Evolutionary conservation across 306 rosid genomes (phyloP), one percentile per base, ranked within the genome.

Genomic region (Oxytropis ochrocephala): DNA sequence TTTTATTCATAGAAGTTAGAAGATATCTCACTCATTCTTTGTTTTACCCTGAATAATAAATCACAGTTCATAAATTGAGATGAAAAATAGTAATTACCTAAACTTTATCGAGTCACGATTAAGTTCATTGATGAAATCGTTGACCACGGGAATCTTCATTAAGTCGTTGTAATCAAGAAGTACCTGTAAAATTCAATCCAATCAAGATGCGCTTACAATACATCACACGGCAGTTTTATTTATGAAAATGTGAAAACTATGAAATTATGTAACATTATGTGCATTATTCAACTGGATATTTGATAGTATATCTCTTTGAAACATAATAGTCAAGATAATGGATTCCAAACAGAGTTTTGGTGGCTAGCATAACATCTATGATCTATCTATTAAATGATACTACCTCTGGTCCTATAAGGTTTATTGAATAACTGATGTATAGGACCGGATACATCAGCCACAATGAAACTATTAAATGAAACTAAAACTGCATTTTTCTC

Each of bases 121-220:
- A 39, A 27, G 5, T 0, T 71, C 24, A 83, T 38, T 80, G 52
- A 85, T 43, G 55, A 0, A n/a, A 76, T 84, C 82, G 13, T 60
- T 83, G 56, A 86, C 10, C 11, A 83, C 7, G 4, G 97, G 96
- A 54, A 92, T 84, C 72, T 81, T 85, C 27, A 65, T 84, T 39
- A 89, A 48, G 88, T 92, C 97, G 9, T 87, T 78, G 85, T 87
- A 81, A 60, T 92, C 97, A 24, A 92, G 82, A 67, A 74, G 43
- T 46, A 89, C n/a, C 97, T 92, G 88, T 76, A 80, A 64, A 14
- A 57, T 74, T 38, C 80, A 75, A 63, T 43, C 72, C 71, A 78
- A 60, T 64, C 76, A 80, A 64, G 54, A 73, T 48, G 71, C 56
- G 19, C 57, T 71, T 41, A 54, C 39, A 64, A 47, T 13, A 4